Conservation (phyloP, 306 rosid species). For the Glycine soja region DNA sequence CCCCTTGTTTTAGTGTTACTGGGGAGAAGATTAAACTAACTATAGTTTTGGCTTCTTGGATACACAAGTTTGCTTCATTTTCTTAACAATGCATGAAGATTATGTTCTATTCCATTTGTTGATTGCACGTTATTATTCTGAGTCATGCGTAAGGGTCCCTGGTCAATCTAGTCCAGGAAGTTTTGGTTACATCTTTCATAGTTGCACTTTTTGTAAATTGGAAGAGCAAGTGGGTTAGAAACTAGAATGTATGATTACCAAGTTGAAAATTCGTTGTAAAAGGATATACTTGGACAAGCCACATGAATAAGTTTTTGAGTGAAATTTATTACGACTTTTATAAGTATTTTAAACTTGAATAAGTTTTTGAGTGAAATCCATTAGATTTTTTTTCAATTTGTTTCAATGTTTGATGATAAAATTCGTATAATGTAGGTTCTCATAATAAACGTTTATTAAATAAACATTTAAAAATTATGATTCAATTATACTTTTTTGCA, state of each 20-base stretch:
- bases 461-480: background rate
- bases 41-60: constrained; percentile 31
- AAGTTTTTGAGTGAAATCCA: background rate
- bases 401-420: background rate
- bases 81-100: constrained; percentile 43
- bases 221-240: background rate
- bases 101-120: background rate
- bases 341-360: background rate
- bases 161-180: background rate
- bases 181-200: background rate
- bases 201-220: background rate
- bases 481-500: background rate
- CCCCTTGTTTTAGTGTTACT: constrained; percentile 42
- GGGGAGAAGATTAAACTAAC: constrained; percentile 48
- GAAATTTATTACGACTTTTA: background rate
- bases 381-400: background rate
- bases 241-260: no score
- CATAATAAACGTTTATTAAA: background rate
- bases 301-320: background rate
- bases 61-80: constrained; percentile 22
- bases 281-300: no score
- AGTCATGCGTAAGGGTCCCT: background rate
- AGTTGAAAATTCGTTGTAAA: no score
- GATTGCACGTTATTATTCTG: background rate
- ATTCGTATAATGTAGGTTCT: background rate